Conservation (phyloP, 129 eudicot species). For the Silybum marianum region DNA sequence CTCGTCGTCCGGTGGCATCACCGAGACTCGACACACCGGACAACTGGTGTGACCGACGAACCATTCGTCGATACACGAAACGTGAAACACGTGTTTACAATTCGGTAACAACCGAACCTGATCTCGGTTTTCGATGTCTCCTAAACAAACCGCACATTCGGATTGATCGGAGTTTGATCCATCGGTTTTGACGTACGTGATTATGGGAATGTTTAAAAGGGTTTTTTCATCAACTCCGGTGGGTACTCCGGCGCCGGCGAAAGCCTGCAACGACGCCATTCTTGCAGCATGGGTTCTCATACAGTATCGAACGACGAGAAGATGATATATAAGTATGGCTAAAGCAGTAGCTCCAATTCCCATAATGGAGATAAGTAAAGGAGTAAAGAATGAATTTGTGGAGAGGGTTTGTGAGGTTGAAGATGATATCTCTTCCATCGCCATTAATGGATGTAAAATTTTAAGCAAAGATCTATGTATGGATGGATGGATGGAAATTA, state of each 20-base stretch:
- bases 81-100: conserved; percentile 63
- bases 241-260: conserved; percentile 8
- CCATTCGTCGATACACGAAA: conserved; percentile 58
- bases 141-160: conserved; percentile 62
- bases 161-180: conserved; percentile 2
- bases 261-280: conserved; percentile 21
- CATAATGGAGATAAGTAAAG: conserved; percentile 46
- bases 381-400: conserved; percentile 37
- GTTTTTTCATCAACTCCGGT: conserved; percentile 49
- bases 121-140: conserved; percentile 52
- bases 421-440: conserved; percentile 33
- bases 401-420: conserved; percentile 23
- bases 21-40: conserved; percentile 56
- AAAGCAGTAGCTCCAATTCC: conserved; percentile 42
- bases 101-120: conserved; percentile 48
- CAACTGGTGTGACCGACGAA: conserved; percentile 49
- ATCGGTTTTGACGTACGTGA: conserved; percentile 9
- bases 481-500: neutral
- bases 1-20: conserved; percentile 23
- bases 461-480: neutral
- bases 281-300: conserved; percentile 31
- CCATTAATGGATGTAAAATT: neutral
- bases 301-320: conserved; percentile 42
- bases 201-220: conserved; percentile 47
- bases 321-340: conserved; percentile 47